Evolutionary conservation across 441 rosid species (phyloP), one percentile per base, ranked within the genome.

Genomic region (Erysimum cheiri): DNA sequence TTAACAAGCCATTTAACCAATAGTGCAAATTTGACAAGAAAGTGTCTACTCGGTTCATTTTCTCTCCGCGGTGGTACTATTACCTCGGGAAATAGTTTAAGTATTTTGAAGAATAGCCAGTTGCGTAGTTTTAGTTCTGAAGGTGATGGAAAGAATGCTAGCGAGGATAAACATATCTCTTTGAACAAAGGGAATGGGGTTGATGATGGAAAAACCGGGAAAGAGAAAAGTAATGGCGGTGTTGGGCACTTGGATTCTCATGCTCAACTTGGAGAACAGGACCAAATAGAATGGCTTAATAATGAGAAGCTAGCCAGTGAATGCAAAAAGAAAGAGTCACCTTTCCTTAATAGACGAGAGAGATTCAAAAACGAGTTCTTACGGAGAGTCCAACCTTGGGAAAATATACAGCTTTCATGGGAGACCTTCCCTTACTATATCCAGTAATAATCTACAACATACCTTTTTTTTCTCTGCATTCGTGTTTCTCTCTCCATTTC

Each of bases 281-380:
- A 95, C 61, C 97, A 95, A 64, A 90, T 82, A 80, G 99, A 95
- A 67, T 95, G 99, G 99, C 88, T 92, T 24, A 72, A 72, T 33
- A 95, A 80, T 54, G 96, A 92, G 82, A 91, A 82, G 81, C 83
- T 87, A 54, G 75, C 95, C 0, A 81, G 86, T 39, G 97, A 92
- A 76, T 82, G 80, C 61, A 89, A 85, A 80, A 92, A 60, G 65
- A 60, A 80, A 73, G 95, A 90, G 67, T 86, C 94, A 1, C 92
- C 97, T 11, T 88, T 89, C 64, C 80, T 95, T 70, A 80, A 82
- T 17, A 87, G 89, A 80, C 86, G 82, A 46, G 91, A 91, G 65
- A 85, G 84, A 77, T 90, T 92, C 72, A 92, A 80, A 84, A 90
- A 77, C 17, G 97, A 89, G 70, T 85, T 90, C 72, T 67, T 82